A percentile compares a stretch with the other conserved stretches of the same genome.
These are phyloP conservation scores for Cyberlindnera xylosilytica DNA, from an alignment of 805 yeast genomes.

Conservation along the genomic window DNA sequence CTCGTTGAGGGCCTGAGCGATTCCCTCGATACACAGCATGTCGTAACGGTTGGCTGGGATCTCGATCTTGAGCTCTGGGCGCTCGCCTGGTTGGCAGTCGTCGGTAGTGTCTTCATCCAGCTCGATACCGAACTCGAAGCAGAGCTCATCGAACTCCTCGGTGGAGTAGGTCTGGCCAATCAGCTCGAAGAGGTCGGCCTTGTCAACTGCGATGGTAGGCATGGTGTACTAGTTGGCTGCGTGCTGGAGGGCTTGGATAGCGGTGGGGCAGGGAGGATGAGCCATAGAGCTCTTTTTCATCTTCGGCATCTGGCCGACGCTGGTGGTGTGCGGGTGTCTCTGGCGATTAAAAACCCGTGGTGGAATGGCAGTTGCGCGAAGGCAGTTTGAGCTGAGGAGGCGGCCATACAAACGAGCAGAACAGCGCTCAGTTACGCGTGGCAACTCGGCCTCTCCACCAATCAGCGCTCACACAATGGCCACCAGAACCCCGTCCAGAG, in stretches of 20 bases:
- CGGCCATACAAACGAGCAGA: too few relatives aligned
- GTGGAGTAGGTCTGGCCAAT: constrained; percentile 72
- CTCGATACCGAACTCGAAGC: constrained; percentile 97
- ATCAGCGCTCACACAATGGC: constrained; percentile 32
- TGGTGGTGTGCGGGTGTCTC: constrained; percentile 2
- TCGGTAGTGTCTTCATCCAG: constrained; percentile 96
- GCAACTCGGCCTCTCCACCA: too few relatives aligned
- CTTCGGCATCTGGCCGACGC: neutral
- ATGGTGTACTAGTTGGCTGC: constrained; percentile 36
- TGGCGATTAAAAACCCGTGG: too few relatives aligned
- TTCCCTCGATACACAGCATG: constrained; percentile 97
- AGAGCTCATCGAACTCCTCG: constrained; percentile 92
- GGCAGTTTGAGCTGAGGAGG: neutral
- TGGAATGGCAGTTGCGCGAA: constrained; percentile 2
- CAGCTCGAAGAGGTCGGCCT: constrained; percentile 82
- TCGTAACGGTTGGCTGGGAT: constrained; percentile 98
- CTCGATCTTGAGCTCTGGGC: constrained; percentile 96
- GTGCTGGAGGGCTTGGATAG: too few relatives aligned
- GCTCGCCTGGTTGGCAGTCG: constrained; percentile 67
- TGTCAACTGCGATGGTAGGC: constrained; percentile 98
- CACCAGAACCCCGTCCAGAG: constrained; percentile 62
- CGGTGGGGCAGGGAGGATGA: neutral
- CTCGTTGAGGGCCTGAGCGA: constrained; percentile 90
- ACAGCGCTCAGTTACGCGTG: too few relatives aligned
- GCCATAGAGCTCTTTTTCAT: neutral